These are phyloP conservation scores for Euphorbia celastroides DNA, from an alignment of 441 rosid genomes.

Conservation along the genomic window DNA sequence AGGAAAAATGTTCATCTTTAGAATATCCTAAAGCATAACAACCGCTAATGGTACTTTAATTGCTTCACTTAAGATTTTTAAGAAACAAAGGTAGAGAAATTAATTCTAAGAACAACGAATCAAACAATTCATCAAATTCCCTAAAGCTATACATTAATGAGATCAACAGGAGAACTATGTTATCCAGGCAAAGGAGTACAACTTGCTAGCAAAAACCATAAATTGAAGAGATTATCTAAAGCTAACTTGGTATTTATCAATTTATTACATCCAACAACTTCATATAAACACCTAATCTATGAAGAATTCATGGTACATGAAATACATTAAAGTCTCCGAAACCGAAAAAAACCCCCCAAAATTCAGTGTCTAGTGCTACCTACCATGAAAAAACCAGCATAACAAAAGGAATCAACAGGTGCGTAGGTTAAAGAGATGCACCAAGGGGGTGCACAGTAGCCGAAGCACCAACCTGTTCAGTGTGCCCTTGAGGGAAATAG, in stretches of 20 bases:
- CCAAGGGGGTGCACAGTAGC: not conserved
- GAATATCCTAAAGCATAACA: not conserved
- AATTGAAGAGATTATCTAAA: not conserved
- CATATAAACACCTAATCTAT: not conserved
- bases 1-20: not conserved
- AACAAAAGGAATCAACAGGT: not conserved
- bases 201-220: not conserved
- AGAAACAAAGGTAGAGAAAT: not conserved
- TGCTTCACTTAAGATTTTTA: not conserved
- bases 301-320: not conserved
- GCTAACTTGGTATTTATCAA: conserved; percentile 8
- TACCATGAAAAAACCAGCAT: not conserved
- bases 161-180: not conserved
- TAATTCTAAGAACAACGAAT: not conserved
- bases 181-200: conserved; percentile 1
- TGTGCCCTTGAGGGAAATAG: conserved; percentile 78
- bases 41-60: not conserved
- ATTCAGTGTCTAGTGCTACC: too few species aligned
- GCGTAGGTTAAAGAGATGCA: not conserved
- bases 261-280: conserved; percentile 12
- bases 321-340: too few species aligned
- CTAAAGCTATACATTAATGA: not conserved
- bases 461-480: conserved; percentile 40
- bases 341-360: too few species aligned
- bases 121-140: conserved; percentile 9